These are phyloP conservation scores for Rhipidocladum racemiflorum DNA, from an alignment of 176 grass and related monocot genomes.

Conservation along the genomic window DNA sequence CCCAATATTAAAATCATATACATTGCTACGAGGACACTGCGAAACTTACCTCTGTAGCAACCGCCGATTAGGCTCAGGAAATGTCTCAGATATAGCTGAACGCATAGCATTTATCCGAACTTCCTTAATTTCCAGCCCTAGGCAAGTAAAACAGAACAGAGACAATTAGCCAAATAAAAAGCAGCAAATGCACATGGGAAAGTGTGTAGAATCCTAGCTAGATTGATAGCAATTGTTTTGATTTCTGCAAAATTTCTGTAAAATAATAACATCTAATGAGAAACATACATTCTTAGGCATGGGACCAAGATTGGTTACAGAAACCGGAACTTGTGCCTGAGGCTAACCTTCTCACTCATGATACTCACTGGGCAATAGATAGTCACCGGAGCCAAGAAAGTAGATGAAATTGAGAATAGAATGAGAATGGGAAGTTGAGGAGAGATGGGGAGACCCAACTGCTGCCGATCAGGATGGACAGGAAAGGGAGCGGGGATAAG, in stretches of 20 bases:
- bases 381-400: no score
- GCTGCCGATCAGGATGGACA: no score
- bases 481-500: no score
- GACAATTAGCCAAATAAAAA: constrained; percentile 14
- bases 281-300: background rate
- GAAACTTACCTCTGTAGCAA: constrained; percentile 79
- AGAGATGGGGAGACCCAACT: no score
- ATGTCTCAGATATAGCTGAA: constrained; percentile 85
- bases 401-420: no score
- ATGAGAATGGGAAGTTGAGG: no score
- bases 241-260: background rate
- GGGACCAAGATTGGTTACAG: no score
- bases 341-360: no score
- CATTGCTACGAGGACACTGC: background rate
- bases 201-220: background rate
- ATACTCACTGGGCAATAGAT: no score
- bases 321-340: no score
- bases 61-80: constrained; percentile 90
- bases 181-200: constrained; percentile 1
- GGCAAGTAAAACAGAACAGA: constrained; percentile 40
- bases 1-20: background rate
- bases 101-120: constrained; percentile 84
- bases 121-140: constrained; percentile 78
- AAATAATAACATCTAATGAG: background rate
- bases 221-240: background rate